Evolutionary conservation across 1,284 basidiomycete species (phyloP).

Genomic region (Rhodotorula sp.): DNA sequence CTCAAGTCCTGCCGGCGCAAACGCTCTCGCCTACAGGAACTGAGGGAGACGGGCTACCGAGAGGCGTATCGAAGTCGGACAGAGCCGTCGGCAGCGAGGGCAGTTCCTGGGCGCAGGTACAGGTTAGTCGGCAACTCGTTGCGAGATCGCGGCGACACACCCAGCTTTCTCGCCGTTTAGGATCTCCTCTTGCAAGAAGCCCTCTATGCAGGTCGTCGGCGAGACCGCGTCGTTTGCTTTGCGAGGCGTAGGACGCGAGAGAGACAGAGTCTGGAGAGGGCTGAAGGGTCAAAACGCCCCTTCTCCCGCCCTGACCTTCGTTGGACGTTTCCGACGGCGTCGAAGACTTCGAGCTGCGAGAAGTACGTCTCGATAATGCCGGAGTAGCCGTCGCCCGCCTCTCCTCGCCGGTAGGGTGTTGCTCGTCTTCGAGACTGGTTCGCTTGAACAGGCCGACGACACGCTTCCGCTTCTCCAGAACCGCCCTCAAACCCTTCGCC

Average conservation of each 20-base stretch:
- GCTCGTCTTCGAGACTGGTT: background rate
- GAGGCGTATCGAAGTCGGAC: constrained; percentile 78
- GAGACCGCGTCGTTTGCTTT: constrained; percentile 61
- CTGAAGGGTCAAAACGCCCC: constrained; percentile 64
- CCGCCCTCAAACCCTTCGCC: background rate
- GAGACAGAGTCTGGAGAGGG: constrained; percentile 79
- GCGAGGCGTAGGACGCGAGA: constrained; percentile 70
- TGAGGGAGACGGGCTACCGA: constrained; percentile 76
- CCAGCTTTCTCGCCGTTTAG: constrained; percentile 92
- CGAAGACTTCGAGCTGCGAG: too few species aligned
- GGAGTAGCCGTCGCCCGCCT: background rate
- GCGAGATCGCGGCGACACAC: constrained; percentile 55
- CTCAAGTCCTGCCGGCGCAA: too few species aligned
- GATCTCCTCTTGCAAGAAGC: constrained; percentile 84
- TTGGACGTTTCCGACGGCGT: background rate
- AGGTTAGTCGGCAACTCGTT: constrained; percentile 1
- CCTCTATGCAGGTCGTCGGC: constrained; percentile 78
- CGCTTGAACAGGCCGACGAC: constrained; percentile 3
- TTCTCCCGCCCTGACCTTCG: too few species aligned
- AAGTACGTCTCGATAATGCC: too few species aligned
- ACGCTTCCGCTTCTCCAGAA: constrained; percentile 1
- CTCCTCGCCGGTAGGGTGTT: background rate
- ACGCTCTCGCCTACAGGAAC: constrained; percentile 1
- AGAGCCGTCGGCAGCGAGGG: constrained; percentile 79
- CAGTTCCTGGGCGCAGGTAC: constrained; percentile 65